phyloP scores from a whole-genome alignment of 495 filamentous ascomycete genomes.

The Xylaria scruposa region DNA sequence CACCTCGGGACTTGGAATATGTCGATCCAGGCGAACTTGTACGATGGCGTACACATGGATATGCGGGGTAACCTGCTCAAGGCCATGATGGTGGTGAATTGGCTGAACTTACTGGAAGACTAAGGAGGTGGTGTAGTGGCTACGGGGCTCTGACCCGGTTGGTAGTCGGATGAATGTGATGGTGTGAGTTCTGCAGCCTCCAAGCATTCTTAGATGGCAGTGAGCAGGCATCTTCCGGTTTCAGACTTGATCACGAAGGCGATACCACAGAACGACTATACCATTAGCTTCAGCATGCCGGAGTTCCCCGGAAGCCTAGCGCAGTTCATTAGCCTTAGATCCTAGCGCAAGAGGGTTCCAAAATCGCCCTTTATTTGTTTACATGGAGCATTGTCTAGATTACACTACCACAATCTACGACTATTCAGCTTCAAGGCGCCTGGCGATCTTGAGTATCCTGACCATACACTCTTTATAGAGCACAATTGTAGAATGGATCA shows the following conservation, averaged over 20 bases:
- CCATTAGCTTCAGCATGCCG: not conserved
- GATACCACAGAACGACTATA: not conserved
- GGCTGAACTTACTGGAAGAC: slow-evolving; percentile 49
- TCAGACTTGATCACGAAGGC: not conserved
- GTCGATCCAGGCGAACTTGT: slow-evolving; percentile 59
- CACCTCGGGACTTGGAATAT: slow-evolving; percentile 63
- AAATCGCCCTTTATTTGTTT: not conserved
- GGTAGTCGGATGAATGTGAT: not conserved
- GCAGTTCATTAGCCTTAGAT: not conserved
- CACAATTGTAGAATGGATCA: not conserved
- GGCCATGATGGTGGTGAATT: slow-evolving; percentile 65
- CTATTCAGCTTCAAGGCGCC: not conserved
- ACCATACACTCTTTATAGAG: not conserved
- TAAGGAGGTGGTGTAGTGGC: slow-evolving; percentile 18
- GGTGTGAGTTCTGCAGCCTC: not conserved
- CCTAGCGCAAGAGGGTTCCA: not conserved
- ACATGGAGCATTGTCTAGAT: not conserved
- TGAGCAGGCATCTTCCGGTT: slow-evolving; percentile 2
- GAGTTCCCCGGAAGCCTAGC: slow-evolving; percentile 11
- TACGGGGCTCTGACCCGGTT: not conserved
- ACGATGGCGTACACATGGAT: slow-evolving; percentile 62
- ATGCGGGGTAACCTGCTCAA: slow-evolving; percentile 60
- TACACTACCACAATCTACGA: not conserved
- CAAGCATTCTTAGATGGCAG: not conserved
- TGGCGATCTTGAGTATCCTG: not conserved